Conservation (phyloP, 179 eudicot genomes). For the Silene vulgaris region DNA sequence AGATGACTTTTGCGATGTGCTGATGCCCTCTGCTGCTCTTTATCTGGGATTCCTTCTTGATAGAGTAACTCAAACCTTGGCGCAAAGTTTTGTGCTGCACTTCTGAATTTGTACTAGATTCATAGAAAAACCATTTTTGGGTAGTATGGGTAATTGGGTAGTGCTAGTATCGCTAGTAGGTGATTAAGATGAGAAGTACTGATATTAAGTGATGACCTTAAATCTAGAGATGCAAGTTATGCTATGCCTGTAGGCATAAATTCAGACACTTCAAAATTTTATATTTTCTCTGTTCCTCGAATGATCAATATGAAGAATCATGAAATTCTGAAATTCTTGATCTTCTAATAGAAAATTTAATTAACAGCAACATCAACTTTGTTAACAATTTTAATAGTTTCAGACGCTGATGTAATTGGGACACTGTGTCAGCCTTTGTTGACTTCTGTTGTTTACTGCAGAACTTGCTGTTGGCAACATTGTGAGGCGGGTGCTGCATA, state of each 20-base stretch:
- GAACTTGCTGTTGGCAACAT: constrained; percentile 98
- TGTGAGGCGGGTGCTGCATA: constrained; percentile 85
- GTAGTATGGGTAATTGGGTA: not conserved
- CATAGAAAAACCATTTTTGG: not conserved
- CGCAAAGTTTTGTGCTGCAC: not conserved
- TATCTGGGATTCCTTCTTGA: not conserved
- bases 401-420: not conserved
- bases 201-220: too few relatives aligned
- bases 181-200: not conserved
- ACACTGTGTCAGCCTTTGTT: not conserved
- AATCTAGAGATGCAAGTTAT: not conserved
- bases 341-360: not conserved
- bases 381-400: not conserved
- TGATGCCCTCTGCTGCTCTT: not conserved
- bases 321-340: not conserved
- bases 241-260: not conserved
- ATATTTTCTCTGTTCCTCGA: not conserved
- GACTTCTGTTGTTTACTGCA: constrained; percentile 30
- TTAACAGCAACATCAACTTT: not conserved
- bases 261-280: not conserved
- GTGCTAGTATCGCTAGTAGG: not conserved
- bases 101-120: not conserved
- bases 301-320: not conserved
- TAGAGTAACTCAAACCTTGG: not conserved
- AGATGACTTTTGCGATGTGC: not conserved